phyloP scores from a whole-genome alignment of 305 asterid species.

The Fraxinus xanthoxyloides region DNA sequence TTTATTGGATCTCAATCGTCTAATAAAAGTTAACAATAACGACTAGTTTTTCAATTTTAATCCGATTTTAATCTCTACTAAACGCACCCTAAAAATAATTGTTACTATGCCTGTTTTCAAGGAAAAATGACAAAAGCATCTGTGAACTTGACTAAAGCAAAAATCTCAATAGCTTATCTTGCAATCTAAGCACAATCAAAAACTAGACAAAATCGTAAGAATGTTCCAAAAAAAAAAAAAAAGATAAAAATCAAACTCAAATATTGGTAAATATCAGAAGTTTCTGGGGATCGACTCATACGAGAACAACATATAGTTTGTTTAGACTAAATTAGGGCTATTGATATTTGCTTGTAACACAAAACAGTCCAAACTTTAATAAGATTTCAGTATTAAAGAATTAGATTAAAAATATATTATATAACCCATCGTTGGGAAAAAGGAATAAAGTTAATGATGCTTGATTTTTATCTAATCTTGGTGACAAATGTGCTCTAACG shows the following conservation, averaged over 20 bases:
- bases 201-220: background rate
- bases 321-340: background rate
- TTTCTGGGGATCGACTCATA: background rate
- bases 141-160: background rate
- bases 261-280: background rate
- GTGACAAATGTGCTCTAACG: conserved; percentile 17
- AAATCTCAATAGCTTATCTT: background rate
- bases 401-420: background rate
- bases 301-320: background rate
- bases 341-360: background rate
- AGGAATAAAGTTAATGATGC: background rate
- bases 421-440: background rate
- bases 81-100: too few relatives aligned
- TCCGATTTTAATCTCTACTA: too few relatives aligned
- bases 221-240: background rate
- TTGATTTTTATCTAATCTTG: conserved; percentile 7
- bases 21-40: too few relatives aligned
- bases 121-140: background rate
- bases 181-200: background rate
- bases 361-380: background rate
- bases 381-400: background rate
- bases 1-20: too few relatives aligned
- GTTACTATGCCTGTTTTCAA: too few relatives aligned
- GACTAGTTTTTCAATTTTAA: too few relatives aligned
- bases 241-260: background rate